Percentiles rank a stretch among this genome's conserved stretches.
phyloP scores from a whole-genome alignment of 371 early-diverging fungal species.

The Syncephalastrum sp. region DNA sequence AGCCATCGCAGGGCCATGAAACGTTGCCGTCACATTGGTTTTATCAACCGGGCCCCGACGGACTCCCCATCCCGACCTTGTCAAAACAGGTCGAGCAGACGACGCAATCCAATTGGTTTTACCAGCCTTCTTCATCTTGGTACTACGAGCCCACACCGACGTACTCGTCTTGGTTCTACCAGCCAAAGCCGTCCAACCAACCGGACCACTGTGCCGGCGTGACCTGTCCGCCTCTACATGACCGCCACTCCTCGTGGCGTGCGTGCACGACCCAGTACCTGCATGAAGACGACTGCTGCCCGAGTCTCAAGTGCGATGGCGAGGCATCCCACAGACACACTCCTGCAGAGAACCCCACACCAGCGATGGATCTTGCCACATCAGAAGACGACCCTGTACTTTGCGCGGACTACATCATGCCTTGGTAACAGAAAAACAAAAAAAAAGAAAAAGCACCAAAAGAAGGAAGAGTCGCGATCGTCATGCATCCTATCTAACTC shows the following conservation, averaged over 20 bases:
- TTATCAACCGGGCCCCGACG: background rate
- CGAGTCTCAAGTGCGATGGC: conserved; percentile 9
- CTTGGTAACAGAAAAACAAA: conserved; percentile 9
- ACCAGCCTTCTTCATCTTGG: background rate
- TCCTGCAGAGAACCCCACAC: background rate
- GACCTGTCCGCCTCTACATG: no score
- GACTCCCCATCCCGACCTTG: background rate
- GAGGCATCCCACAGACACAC: background rate
- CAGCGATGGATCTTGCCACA: background rate
- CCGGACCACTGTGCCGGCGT: no score
- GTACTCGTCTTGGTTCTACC: no score
- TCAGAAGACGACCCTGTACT: conserved; percentile 1
- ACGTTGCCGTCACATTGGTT: background rate
- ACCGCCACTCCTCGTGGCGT: conserved; percentile 2
- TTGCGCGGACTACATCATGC: conserved; percentile 15
- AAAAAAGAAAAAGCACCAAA: no score
- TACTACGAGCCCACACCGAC: background rate
- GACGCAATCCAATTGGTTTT: background rate
- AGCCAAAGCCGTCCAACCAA: no score
- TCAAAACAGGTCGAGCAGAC: background rate
- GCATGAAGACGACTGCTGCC: conserved; percentile 7
- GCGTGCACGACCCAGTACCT: conserved; percentile 3
- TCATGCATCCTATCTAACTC: background rate
- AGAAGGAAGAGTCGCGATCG: background rate
- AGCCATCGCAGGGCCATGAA: background rate